A percentile compares a stretch with the other conserved stretches of the same genome.
Evolutionary conservation across 2,329 filamentous ascomycete genomes (phyloP).

Genomic region (Huntiella decipiens): DNA sequence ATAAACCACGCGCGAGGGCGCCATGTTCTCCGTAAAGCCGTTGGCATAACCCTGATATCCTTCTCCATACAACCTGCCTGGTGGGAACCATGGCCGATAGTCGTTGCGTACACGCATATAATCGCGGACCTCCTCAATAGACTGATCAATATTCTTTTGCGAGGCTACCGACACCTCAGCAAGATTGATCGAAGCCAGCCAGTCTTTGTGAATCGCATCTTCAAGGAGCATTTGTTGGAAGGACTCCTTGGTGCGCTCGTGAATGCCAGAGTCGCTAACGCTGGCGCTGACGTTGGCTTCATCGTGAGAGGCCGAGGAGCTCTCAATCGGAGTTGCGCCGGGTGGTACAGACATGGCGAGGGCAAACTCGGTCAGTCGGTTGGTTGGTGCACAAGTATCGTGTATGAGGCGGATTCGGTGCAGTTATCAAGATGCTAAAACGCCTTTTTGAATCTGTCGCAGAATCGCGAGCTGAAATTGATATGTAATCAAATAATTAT

Average conservation of each 20-base stretch:
- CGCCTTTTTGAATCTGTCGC: too few species aligned
- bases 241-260: conserved; percentile 35
- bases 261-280: conserved; percentile 16
- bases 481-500: neutral
- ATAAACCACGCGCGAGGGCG: conserved; percentile 56
- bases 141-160: conserved; percentile 39
- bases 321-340: neutral
- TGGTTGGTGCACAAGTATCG: neutral
- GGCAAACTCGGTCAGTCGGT: neutral
- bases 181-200: conserved; percentile 33
- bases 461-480: too few species aligned
- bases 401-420: neutral
- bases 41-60: conserved; percentile 87
- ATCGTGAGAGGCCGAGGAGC: conserved; percentile 2
- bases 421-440: too few species aligned
- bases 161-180: conserved; percentile 31
- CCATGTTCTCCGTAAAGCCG: conserved; percentile 54
- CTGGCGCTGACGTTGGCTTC: conserved; percentile 18
- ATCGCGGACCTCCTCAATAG: conserved; percentile 48
- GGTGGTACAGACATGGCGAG: conserved; percentile 7
- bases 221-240: conserved; percentile 35
- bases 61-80: conserved; percentile 41
- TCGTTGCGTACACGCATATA: conserved; percentile 42
- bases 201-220: conserved; percentile 34
- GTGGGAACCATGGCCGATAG: conserved; percentile 35